Conservation (phyloP, 2,329 filamentous ascomycete species). For the Thyridium curvatum region DNA sequence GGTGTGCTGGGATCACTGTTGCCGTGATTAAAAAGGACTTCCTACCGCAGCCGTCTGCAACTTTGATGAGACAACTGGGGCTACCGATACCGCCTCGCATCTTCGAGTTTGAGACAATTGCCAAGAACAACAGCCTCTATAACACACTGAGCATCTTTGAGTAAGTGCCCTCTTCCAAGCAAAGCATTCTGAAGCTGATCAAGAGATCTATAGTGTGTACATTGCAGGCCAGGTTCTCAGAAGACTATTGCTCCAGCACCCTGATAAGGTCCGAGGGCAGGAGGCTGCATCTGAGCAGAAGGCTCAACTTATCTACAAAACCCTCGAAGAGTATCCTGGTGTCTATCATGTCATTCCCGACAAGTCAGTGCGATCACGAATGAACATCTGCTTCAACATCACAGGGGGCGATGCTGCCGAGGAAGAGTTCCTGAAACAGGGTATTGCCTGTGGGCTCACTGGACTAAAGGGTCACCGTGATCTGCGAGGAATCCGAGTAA, state of each 20-base stretch:
- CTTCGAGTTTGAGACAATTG: slow-evolving; percentile 75
- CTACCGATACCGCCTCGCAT: slow-evolving; percentile 76
- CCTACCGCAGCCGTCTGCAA: slow-evolving; percentile 64
- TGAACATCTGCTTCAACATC: slow-evolving; percentile 99
- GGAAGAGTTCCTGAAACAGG: too few relatives aligned
- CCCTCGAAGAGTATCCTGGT: slow-evolving; percentile 65
- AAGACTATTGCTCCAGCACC: slow-evolving; percentile 59
- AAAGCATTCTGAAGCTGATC: background rate
- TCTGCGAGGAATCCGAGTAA: too few relatives aligned
- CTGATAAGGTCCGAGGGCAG: slow-evolving; percentile 69
- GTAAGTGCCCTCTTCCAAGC: slow-evolving; percentile 30
- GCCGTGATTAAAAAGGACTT: slow-evolving; percentile 78
- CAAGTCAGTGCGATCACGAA: slow-evolving; percentile 70
- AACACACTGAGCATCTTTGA: slow-evolving; percentile 94
- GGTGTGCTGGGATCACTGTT: slow-evolving; percentile 78
- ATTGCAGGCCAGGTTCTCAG: slow-evolving; percentile 85
- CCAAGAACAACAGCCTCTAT: slow-evolving; percentile 92
- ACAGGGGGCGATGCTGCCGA: too few relatives aligned
- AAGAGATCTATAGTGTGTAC: slow-evolving; percentile 56
- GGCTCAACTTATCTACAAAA: slow-evolving; percentile 67
- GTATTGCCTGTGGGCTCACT: too few relatives aligned
- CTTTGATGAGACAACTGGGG: slow-evolving; percentile 65
- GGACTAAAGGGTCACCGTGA: too few relatives aligned
- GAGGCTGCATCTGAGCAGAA: slow-evolving; percentile 69
- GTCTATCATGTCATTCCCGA: slow-evolving; percentile 75